Base-by-base conservation (phyloP, 352 stramenopile species). In the Globisporangium yorkense region DNA sequence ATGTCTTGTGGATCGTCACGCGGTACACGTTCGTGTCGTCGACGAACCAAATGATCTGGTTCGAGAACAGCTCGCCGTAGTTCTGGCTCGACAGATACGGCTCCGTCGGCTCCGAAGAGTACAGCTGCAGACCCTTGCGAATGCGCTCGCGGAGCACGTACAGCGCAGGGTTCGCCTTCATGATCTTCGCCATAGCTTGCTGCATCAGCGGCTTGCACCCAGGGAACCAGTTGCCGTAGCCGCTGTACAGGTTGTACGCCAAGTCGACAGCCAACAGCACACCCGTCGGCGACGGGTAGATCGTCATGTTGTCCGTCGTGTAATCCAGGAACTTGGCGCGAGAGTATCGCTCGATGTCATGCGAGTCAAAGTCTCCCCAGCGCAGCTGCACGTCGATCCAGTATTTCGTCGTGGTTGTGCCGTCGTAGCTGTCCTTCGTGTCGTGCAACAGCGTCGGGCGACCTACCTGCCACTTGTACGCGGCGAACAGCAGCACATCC, bases 31-130 rank as follows among this genome's bases (percentile, higher is more conserved):
- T 99, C 37, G 96, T 99, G 68, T 99, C 98, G 67, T 99, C 98
- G 10, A 99, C 97, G 75, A 99, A 99, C 97, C 97, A 99, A 84
- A 99, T 99, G 58, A 99, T 99, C 77, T 99, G 97, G 72, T 99
- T 99, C 27, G 90, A 98, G 77, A 99, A 99, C 27, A 99, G 80
- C 71, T 99, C 98, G 24, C 96, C 94, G 74, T 99, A 99, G 79
- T 99, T 99, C 72, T 99, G 97, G 51, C 94, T 99, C 57, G 94
- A 99, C 54, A 99, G 72, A 71, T 99, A 99, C 40, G 98, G 98
- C 75, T 99, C 98, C 40, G 98, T 99, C 43, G 98, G 97, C 70
- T 99, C 98, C 58, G 95, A 99, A 24, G 94, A 99, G 73, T 99
- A 99, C 24, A 99, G 71, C 66, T 99, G 98, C 40, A 99, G 78